A percentile compares a stretch with the other conserved stretches of the same genome.
These are phyloP conservation scores for Thuja plicata DNA, from an alignment of 83 land plant species.

Conservation along the genomic window DNA sequence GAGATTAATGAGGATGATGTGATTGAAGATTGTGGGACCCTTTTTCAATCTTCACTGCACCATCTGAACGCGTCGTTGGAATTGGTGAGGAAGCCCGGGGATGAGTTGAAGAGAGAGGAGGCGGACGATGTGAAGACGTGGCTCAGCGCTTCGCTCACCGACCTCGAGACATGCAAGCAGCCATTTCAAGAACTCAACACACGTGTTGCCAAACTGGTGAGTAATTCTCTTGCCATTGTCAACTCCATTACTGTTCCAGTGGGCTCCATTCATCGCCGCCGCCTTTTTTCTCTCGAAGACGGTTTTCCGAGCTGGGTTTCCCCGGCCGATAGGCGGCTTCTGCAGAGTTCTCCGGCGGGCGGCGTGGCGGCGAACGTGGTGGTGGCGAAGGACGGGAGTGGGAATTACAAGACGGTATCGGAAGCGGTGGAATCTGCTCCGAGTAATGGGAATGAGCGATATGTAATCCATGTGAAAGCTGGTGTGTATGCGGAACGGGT, in stretches of 20 bases:
- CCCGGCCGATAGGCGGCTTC: slow-evolving; percentile 1
- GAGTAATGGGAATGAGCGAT: slow-evolving; percentile 14
- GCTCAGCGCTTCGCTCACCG: slow-evolving; percentile 47
- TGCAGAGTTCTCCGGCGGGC: slow-evolving; percentile 12
- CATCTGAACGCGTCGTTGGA: not conserved
- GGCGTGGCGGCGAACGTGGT: slow-evolving; percentile 25
- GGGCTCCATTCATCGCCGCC: not conserved
- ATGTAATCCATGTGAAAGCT: slow-evolving; percentile 41
- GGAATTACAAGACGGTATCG: slow-evolving; percentile 40
- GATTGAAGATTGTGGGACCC: not conserved
- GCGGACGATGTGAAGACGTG: slow-evolving; percentile 28
- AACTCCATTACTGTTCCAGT: slow-evolving; percentile 8
- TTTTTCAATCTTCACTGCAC: not conserved
- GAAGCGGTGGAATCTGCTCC: slow-evolving; percentile 41
- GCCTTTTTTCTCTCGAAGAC: not conserved
- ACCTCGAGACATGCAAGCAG: slow-evolving; percentile 41
- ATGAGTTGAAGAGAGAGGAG: not conserved
- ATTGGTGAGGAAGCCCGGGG: not conserved
- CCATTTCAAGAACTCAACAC: slow-evolving; percentile 14
- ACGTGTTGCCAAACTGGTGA: slow-evolving; percentile 29
- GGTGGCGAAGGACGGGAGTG: slow-evolving; percentile 61
- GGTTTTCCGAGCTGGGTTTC: slow-evolving; percentile 20
- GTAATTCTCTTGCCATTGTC: slow-evolving; percentile 52
- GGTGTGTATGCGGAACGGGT: slow-evolving; percentile 52
- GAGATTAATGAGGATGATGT: too few relatives aligned